Evolutionary conservation across 805 yeast genomes (phyloP), one percentile per base, ranked within the genome.

Genomic region (Yarrowia sp.): DNA sequence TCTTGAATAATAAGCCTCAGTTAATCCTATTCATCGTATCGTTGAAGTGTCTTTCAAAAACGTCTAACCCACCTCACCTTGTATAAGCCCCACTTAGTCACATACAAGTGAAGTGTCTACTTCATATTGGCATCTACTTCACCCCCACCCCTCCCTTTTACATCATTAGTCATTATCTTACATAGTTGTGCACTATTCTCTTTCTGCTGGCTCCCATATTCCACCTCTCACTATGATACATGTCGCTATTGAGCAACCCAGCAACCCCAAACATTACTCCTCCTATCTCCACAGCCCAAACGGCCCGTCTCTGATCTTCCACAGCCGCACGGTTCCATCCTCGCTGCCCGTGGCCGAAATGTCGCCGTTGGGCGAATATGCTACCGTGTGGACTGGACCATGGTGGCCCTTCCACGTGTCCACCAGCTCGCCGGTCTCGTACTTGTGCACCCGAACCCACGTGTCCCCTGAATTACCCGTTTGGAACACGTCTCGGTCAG

Each of bases 251-350:
- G 40, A 49, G 55, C 55, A 12, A 14, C 22, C 40, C 53, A 49
- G 53, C 49, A 46, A 32, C 22, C 35, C 15, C 26, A 2, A 5
- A 2, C 12, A 8, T 10, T 8, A 12, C 19, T 12, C n/a, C 16
- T 8, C 38, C 41, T 42, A 59, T 43, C 65, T 32, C 79, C 79
- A 77, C 49, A 77, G 69, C 3, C 79, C 80, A 50, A 75, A 77
- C 4, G 75, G 72, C 2, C 74, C 78, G 10, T 55, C 59, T 11
- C 64, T 69, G 53, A 93, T 87, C 75, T 89, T 89, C 99, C 99
- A 95, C n/a, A 95, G 82, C 72, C 99, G 83, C 22, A 94, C 87
- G 4, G 99, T 94, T 72, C 91, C 91, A 79, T 95, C 99, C 97
- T 98, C 96, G n/a, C 97, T 89, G 1, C 97, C 96, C 67, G 95